phyloP scores from a whole-genome alignment of 768 basidiomycete genomes.

The Pleurotus tuber-regium region DNA sequence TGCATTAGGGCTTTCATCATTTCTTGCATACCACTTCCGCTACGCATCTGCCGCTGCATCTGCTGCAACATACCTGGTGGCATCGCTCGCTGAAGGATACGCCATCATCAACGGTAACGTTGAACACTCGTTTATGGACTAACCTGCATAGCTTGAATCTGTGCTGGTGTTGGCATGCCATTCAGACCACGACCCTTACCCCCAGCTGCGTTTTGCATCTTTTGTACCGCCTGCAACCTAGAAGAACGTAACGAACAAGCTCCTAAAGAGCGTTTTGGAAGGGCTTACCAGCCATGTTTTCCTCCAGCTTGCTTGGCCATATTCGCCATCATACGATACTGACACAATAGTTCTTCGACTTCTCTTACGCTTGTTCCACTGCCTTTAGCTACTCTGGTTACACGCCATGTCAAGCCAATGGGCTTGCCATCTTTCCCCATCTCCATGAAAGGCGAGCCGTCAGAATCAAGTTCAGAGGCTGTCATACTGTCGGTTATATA shows the following conservation, averaged over 20 bases:
- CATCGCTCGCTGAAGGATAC: constrained; percentile 66
- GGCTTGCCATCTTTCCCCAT: constrained; percentile 81
- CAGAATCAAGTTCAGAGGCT: constrained; percentile 88
- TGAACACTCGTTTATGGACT: constrained; percentile 20
- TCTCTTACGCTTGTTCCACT: constrained; percentile 94
- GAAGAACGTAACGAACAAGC: constrained; percentile 9
- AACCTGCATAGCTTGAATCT: constrained; percentile 94
- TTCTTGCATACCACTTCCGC: constrained; percentile 90
- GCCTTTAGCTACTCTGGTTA: constrained; percentile 86
- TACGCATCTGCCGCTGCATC: constrained; percentile 78
- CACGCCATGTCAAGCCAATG: constrained; percentile 84
- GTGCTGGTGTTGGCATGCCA: constrained; percentile 89
- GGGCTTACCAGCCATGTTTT: constrained; percentile 85
- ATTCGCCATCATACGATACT: constrained; percentile 98
- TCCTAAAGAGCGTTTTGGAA: constrained; percentile 5
- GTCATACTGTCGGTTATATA: constrained; percentile 99
- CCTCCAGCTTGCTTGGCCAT: constrained; percentile 99
- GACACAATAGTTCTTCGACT: constrained; percentile 96
- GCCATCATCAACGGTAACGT: background rate
- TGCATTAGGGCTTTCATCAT: constrained; percentile 99
- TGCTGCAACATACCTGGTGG: constrained; percentile 95
- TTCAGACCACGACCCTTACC: constrained; percentile 84
- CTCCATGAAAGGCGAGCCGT: constrained; percentile 90
- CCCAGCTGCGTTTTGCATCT: constrained; percentile 85
- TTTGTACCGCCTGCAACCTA: constrained; percentile 86